Evolutionary conservation across 257 asterid species (phyloP), one percentile per base, ranked within the genome.

Genomic region (Scutellaria baicalensis): DNA sequence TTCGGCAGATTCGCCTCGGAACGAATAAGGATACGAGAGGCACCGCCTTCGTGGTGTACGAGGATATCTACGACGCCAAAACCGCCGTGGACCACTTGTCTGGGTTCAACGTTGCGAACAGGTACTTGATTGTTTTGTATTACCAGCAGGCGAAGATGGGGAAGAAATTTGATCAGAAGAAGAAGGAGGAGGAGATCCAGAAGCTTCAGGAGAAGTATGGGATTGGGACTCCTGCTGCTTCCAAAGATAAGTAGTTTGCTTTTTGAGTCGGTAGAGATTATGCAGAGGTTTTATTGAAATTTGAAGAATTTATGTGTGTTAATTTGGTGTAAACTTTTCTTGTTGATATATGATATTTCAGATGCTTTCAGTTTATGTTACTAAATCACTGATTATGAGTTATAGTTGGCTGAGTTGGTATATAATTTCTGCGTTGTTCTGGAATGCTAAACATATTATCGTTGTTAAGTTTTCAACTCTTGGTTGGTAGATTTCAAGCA

Each of bases 141-240:
- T 92, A 92, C 77, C 98, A 90, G 90, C 98, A 85, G 78, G 95
- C 88, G 1, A 92, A 92, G 89, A 92, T 92, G 98, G 89, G 91
- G 59, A 92, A 92, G 90, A 92, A 92, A 74, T 88, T 86, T 65
- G 97, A 92, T 62, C 93, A 83, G 86, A 92, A 75, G 90, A 89
- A 92, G 85, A 88, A 92, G 84, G 98, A 92, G 72, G 98, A 90
- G 5, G 96, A 92, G 84, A 78, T 90, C 68, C 79, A 75, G 66
- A 90, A 72, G 95, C 82, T 93, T 17, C 97, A 93, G 83, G 98
- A 93, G 78, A 92, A 84, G 81, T 88, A 93, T 40, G 98, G 97
- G 1, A 73, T 93, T 48, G 70, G 63, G 0, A 81, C 86, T 36
- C 88, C 88, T 20, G 78, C 88, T 20, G 78, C 76, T 14, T 50